phyloP scores from a whole-genome alignment of 352 stramenopile genomes.

The Pythium folliculosum region DNA sequence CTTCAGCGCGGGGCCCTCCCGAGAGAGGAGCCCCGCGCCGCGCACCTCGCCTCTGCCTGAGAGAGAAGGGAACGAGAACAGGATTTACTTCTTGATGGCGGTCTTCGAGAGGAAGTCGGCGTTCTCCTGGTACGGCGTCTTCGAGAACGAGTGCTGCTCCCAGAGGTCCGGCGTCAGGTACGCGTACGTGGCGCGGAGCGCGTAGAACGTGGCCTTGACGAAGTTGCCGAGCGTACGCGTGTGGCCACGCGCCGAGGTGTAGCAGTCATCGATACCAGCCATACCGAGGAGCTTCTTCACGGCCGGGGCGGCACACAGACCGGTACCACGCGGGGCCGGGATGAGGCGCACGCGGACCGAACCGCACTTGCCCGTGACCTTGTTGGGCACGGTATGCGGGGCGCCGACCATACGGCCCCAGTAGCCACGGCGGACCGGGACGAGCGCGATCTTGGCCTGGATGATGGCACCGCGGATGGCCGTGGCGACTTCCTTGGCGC shows the following conservation, averaged over 20 bases:
- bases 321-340: constrained; percentile 98
- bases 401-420: constrained; percentile 96
- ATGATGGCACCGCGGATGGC: constrained; percentile 99
- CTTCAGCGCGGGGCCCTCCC: constrained; percentile 28
- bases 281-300: constrained; percentile 99
- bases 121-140: constrained; percentile 98
- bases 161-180: constrained; percentile 99
- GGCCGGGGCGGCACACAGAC: constrained; percentile 97
- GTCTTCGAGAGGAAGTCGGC: constrained; percentile 99
- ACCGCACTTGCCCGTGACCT: constrained; percentile 99
- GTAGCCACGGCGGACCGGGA: constrained; percentile 98
- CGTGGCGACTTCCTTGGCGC: constrained; percentile 98
- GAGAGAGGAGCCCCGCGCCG: not conserved
- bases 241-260: constrained; percentile 96
- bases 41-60: constrained; percentile 10
- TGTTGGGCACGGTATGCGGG: constrained; percentile 98
- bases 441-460: constrained; percentile 98
- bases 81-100: constrained; percentile 87
- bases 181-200: constrained; percentile 96
- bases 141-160: constrained; percentile 93
- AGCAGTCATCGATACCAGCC: constrained; percentile 99
- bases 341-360: constrained; percentile 99
- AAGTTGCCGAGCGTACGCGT: constrained; percentile 99
- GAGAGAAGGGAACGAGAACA: constrained; percentile 28
- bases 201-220: constrained; percentile 99